Evolutionary conservation across 352 stramenopile species (phyloP), one percentile per base, ranked within the genome.

Genomic region (Globisporangium polare): DNA sequence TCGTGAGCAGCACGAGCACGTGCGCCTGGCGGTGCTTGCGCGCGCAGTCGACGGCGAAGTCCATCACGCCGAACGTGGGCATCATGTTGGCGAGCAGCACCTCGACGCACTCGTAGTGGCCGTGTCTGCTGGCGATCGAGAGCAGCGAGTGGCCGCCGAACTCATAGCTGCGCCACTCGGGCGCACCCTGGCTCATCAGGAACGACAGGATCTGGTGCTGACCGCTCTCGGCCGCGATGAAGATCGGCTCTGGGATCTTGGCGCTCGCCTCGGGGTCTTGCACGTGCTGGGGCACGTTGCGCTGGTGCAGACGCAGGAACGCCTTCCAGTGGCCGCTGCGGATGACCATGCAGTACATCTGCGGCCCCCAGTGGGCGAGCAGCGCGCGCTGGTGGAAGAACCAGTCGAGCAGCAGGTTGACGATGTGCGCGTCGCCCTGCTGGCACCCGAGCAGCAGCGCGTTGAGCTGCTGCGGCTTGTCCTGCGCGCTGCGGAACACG

Each of bases 311-410:
- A 20, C 65, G 54, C 31, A 75, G 68, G 59, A 92, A 92, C n/a
- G 74, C 70, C 39, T 83, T 68, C 77, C 77, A 92, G 53, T 90
- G 74, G 43, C 58, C 75, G 42, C 73, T 68, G 5, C 73, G 80
- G 53, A 92, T 88, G 47, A 82, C 76, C 12, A 89, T 63, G 62
- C 70, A 82, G 67, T 90, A 90, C 80, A 92, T 89, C 31, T 75
- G 73, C 22, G 71, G 68, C 5, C 77, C 81, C 65, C 83, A 92
- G 46, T 75, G 63, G 0, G 52, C 18, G 6, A 89, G 69, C 3
- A 80, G 58, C 55, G 77, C 56, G 9, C 69, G 71, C n/a, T 79
- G 65, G 12, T 72, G 56, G 53, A 84, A 84, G 51, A 87, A 85
- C 45, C 71, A 73, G 65, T 92, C 75, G 24, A 92, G 70, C 24